Evolutionary conservation across 2,329 filamentous ascomycete species (phyloP).

Genomic region (Hymenoscyphus linearis): DNA sequence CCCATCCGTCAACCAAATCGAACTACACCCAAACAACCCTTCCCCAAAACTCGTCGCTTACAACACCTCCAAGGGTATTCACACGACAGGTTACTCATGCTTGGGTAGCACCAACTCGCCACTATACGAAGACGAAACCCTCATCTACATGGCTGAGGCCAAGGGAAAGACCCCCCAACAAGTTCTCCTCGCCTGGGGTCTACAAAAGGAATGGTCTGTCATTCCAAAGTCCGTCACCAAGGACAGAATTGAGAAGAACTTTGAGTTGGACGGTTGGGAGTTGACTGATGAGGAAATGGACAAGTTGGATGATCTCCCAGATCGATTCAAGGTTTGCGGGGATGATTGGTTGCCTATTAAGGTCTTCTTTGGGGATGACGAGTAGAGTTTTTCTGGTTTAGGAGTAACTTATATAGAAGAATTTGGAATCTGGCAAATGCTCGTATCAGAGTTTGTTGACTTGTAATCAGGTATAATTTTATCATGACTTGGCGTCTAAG

Average conservation of each 20-base stretch:
- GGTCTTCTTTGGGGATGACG: constrained; percentile 80
- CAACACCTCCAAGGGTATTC: constrained; percentile 67
- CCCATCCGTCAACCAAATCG: constrained; percentile 75
- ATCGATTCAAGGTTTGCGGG: constrained; percentile 75
- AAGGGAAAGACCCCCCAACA: constrained; percentile 70
- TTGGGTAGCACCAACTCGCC: constrained; percentile 67
- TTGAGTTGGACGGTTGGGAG: constrained; percentile 67
- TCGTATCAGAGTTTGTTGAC: too few species aligned
- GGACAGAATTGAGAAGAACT: constrained; percentile 70
- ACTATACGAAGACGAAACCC: constrained; percentile 59
- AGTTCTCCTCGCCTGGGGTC: constrained; percentile 73
- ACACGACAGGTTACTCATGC: constrained; percentile 69
- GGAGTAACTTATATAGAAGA: neutral
- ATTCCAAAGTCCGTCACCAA: constrained; percentile 80
- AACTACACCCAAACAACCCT: constrained; percentile 75
- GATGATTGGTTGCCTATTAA: constrained; percentile 70
- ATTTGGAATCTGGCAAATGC: neutral
- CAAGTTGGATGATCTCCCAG: constrained; percentile 42
- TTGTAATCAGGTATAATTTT: too few species aligned
- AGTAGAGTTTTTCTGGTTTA: constrained; percentile 42
- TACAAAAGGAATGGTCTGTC: constrained; percentile 75
- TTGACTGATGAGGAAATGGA: constrained; percentile 68
- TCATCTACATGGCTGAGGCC: constrained; percentile 56
- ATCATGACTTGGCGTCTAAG: too few species aligned
- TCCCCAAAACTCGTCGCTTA: constrained; percentile 74